Evolutionary conservation across 2,329 filamentous ascomycete genomes (phyloP).

Genomic region (Fusarium torulosum): DNA sequence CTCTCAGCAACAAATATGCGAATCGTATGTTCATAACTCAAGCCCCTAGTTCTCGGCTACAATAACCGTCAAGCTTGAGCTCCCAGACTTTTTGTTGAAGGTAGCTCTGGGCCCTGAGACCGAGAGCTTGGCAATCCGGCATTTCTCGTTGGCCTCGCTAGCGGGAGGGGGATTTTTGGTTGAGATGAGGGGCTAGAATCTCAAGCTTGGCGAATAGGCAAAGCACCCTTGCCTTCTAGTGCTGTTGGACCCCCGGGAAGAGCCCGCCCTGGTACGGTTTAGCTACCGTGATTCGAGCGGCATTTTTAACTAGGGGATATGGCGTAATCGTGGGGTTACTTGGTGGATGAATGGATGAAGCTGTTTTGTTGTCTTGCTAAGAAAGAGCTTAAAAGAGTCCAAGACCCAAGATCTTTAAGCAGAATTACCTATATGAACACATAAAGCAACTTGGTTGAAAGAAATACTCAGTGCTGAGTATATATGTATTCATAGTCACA

Average conservation of each 20-base stretch:
- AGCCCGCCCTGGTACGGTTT: slow-evolving; percentile 26
- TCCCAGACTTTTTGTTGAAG: slow-evolving; percentile 33
- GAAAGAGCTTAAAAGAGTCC: background rate
- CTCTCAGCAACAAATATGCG: background rate
- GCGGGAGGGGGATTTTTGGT: slow-evolving; percentile 30
- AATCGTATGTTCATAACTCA: slow-evolving; percentile 2
- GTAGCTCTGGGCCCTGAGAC: slow-evolving; percentile 13
- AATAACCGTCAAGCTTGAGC: background rate
- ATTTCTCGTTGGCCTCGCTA: slow-evolving; percentile 43
- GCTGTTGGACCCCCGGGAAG: slow-evolving; percentile 24
- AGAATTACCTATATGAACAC: background rate
- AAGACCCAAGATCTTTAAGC: background rate
- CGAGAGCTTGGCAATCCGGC: slow-evolving; percentile 38
- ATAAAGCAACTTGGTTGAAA: background rate
- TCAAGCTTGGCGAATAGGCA: background rate
- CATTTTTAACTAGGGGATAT: slow-evolving; percentile 26
- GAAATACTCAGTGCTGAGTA: slow-evolving; percentile 2
- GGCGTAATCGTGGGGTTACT: slow-evolving; percentile 36
- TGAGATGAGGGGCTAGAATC: slow-evolving; percentile 22
- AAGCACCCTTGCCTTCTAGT: slow-evolving; percentile 5
- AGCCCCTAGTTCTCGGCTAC: slow-evolving; percentile 20
- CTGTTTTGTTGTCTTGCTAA: slow-evolving; percentile 11
- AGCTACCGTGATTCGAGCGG: slow-evolving; percentile 25
- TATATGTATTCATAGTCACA: slow-evolving; percentile 31
- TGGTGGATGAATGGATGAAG: background rate